Base-by-base conservation (phyloP, 805 yeast species). In the Cyberlindnera galapagoensis region DNA sequence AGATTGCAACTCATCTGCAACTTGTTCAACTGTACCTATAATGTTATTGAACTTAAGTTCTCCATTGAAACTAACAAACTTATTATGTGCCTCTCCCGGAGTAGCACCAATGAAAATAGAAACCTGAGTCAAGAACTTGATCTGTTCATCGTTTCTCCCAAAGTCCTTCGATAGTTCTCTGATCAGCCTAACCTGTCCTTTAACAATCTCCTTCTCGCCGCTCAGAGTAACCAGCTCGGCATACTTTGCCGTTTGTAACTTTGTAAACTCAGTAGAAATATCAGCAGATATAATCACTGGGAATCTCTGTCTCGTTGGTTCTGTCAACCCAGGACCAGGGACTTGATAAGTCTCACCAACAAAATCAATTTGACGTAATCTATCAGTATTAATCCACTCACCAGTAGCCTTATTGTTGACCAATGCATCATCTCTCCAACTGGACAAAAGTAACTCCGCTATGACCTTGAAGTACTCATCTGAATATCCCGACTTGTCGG, bases 221-320 rank as follows among this genome's bases (percentile, higher is more conserved):
- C 12, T 47, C n/a, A 62, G 44, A 33, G 61, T 62, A 6, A 62
- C 58, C 3, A 52, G 54, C 37, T 64, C 69, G 3, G 68, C 69
- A 44, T 57, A 56, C 32, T 57, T 54, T 11, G 71, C 69, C 7
- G 68, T 69, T 42, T 60, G 59, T 5, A 55, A 57, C 28, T 53
- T 55, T 7, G 35, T 20, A 8, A 68, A 67, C 9, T 49, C 51
- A 5, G 52, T 41, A 6, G 67, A 60, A 22, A 61, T 51, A 3
- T 70, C 69, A 2, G 68, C 65, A 39, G 65, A 68, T 22, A 63
- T 48, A 23, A 65, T 45, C 9, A 65, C 56, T 3, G 71, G 71
- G 3, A 65, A 40, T 44, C 69, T 56, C 39, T 65, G 70, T 3
- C 64, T 66, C 9, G 68, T 47, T 5, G 70, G 71, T 22, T 58